Conservation (phyloP, 2,329 filamentous ascomycete genomes). For the Shiraia bambusicola region DNA sequence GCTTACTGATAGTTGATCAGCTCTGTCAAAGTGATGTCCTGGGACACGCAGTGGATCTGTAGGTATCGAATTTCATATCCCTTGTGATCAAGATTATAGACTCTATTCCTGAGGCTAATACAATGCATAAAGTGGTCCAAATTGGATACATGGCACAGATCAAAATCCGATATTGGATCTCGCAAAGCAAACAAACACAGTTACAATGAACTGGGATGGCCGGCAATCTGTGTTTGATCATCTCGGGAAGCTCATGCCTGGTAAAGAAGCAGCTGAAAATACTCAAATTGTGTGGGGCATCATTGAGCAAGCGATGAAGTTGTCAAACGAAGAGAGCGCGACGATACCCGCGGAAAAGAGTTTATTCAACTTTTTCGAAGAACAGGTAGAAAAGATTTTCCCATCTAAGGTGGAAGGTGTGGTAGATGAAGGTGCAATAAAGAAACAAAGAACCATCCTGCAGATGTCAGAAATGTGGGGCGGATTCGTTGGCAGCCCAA, state of each 20-base stretch:
- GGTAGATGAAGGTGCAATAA: constrained; percentile 40
- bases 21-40: constrained; percentile 52
- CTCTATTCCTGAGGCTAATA: constrained; percentile 5
- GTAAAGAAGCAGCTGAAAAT: constrained; percentile 41
- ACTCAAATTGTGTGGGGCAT: constrained; percentile 65
- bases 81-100: too few species aligned
- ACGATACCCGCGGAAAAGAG: constrained; percentile 56
- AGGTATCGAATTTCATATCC: constrained; percentile 30
- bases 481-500: constrained; percentile 66
- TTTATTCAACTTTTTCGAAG: constrained; percentile 59
- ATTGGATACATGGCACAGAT: constrained; percentile 76
- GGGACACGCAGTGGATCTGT: constrained; percentile 60
- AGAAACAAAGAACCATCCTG: constrained; percentile 53
- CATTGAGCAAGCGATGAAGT: constrained; percentile 66
- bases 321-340: constrained; percentile 60
- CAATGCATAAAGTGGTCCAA: constrained; percentile 60
- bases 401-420: constrained; percentile 28
- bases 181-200: constrained; percentile 61
- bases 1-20: constrained; percentile 31
- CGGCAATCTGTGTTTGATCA: constrained; percentile 59
- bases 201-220: constrained; percentile 56
- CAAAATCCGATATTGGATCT: constrained; percentile 71
- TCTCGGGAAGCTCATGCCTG: constrained; percentile 55
- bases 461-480: constrained; percentile 68
- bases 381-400: constrained; percentile 51